Percentiles rank a stretch among this genome's conserved stretches.
Conservation (phyloP, 1,284 basidiomycete species). For the Ustilago nuda region DNA sequence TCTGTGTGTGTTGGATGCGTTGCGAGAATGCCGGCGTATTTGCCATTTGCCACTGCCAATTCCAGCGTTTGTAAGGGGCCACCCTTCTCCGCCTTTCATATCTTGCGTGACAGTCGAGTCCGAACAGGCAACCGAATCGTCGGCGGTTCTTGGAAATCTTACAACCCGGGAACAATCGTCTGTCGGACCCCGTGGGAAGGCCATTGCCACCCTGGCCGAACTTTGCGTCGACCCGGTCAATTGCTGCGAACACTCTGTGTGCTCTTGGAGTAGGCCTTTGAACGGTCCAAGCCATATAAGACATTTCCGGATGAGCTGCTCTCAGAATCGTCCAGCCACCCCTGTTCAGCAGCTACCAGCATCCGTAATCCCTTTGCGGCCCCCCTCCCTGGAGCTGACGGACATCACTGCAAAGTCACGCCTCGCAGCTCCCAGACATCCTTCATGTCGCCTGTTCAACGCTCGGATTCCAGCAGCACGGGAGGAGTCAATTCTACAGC, state of each 20-base stretch:
- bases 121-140: background rate
- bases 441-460: constrained; percentile 17
- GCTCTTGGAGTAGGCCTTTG: background rate
- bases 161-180: background rate
- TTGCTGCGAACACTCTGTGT: background rate
- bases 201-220: background rate
- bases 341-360: background rate
- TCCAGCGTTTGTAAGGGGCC: too few species aligned
- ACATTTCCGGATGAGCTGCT: background rate
- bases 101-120: background rate
- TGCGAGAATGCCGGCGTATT: background rate
- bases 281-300: background rate
- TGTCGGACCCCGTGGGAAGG: background rate
- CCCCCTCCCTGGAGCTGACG: background rate
- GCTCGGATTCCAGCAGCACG: constrained; percentile 12
- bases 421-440: background rate
- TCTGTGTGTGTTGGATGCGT: background rate
- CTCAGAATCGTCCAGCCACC: background rate
- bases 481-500: constrained; percentile 11
- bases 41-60: too few species aligned
- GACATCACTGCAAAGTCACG: background rate
- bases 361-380: background rate
- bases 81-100: background rate
- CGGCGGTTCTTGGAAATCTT: background rate
- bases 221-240: background rate